These are phyloP conservation scores for Kalmanozyma brasiliensis DNA, from an alignment of 1,284 basidiomycete genomes.

Conservation along the genomic window DNA sequence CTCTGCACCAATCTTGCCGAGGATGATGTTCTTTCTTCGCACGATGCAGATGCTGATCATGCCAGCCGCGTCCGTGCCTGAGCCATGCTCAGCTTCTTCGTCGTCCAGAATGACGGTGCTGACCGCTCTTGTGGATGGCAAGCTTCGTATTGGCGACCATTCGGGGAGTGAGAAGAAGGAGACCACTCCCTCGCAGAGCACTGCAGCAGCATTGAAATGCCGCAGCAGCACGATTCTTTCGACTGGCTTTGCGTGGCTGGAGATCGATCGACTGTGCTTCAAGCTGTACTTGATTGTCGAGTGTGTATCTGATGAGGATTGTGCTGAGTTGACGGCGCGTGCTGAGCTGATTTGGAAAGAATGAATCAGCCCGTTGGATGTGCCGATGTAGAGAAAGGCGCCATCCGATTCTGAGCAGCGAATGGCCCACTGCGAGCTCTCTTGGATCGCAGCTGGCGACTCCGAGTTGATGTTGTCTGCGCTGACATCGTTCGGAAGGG, in stretches of 20 bases:
- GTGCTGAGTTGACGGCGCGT: too few species aligned
- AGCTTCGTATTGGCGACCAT: slow-evolving; percentile 31
- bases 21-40: slow-evolving; percentile 55
- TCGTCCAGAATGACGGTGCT: slow-evolving; percentile 49
- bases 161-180: slow-evolving; percentile 45
- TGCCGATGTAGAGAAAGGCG: slow-evolving; percentile 52
- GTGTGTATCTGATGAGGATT: too few species aligned
- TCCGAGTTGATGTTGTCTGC: slow-evolving; percentile 16
- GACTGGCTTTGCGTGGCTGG: slow-evolving; percentile 36
- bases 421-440: slow-evolving; percentile 32
- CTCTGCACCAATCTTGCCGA: slow-evolving; percentile 53
- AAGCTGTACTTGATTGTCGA: slow-evolving; percentile 10
- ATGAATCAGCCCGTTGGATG: slow-evolving; percentile 51
- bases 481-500: slow-evolving; percentile 27
- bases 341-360: slow-evolving; percentile 30
- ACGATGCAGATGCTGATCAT: slow-evolving; percentile 61
- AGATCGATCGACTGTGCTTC: slow-evolving; percentile 23
- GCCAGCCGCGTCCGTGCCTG: slow-evolving; percentile 41
- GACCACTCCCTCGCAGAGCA: slow-evolving; percentile 47
- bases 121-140: slow-evolving; percentile 42
- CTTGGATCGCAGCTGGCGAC: slow-evolving; percentile 49
- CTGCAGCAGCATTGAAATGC: slow-evolving; percentile 32
- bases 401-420: slow-evolving; percentile 45
- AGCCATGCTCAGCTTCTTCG: slow-evolving; percentile 25
- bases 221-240: slow-evolving; percentile 46